phyloP scores from a whole-genome alignment of 352 stramenopile species.

The Pilasporangium apinafurcum region DNA sequence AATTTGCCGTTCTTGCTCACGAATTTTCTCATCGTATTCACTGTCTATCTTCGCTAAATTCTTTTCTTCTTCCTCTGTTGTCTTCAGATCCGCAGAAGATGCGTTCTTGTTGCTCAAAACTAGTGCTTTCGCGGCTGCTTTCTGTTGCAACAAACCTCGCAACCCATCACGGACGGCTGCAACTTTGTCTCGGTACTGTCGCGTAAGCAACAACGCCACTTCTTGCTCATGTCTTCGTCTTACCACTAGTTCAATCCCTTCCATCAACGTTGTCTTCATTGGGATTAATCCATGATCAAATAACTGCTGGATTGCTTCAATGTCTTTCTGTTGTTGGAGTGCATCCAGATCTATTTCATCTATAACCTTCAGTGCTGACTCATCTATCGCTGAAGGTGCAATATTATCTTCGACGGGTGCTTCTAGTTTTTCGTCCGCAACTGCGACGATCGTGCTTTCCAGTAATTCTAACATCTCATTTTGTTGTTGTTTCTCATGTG shows the following conservation, averaged over 20 bases:
- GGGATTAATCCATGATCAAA: slow-evolving; percentile 43
- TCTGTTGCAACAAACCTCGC: slow-evolving; percentile 34
- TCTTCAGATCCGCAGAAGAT: background rate
- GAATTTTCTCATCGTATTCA: slow-evolving; percentile 31
- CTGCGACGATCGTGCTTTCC: background rate
- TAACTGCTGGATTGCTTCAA: slow-evolving; percentile 49
- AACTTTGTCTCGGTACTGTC: slow-evolving; percentile 14
- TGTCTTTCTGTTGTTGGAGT: slow-evolving; percentile 35
- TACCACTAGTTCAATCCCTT: slow-evolving; percentile 49
- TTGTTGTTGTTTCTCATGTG: slow-evolving; percentile 22
- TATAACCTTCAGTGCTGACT: too few species aligned
- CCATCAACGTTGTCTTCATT: slow-evolving; percentile 39
- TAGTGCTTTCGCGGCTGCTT: slow-evolving; percentile 35
- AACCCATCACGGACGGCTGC: slow-evolving; percentile 21
- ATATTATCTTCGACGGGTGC: too few species aligned
- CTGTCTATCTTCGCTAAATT: slow-evolving; percentile 28
- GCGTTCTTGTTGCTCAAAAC: slow-evolving; percentile 10
- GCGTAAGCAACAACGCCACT: slow-evolving; percentile 21
- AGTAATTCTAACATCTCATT: slow-evolving; percentile 15
- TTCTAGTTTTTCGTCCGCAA: background rate
- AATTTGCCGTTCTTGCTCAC: slow-evolving; percentile 19
- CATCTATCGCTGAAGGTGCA: too few species aligned
- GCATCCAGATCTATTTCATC: too few species aligned
- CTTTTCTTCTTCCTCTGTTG: slow-evolving; percentile 3
- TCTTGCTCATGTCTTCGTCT: slow-evolving; percentile 49